Base-by-base conservation (phyloP, 1,139 yeast genomes). In the Debaryomyces nepalensis region DNA sequence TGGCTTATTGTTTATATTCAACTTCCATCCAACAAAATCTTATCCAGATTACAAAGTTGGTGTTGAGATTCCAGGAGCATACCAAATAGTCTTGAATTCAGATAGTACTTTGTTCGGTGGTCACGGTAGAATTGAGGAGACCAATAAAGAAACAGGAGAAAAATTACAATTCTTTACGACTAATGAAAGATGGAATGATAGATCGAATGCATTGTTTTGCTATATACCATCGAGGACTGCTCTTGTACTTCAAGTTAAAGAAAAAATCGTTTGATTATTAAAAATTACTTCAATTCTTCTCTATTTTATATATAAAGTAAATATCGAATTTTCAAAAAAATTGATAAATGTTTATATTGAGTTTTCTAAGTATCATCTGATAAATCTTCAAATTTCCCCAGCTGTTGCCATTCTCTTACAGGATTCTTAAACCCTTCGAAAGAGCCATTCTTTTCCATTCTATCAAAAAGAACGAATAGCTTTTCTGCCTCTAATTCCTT, bases 1-100 rank as follows among this genome's bases (percentile, higher is more conserved):
- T 40, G 95, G 93, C 0, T 74, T 88, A 23, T 59, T 93, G 41
- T 93, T 91, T 59, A 75, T 91, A 31, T 90, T 90, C 73, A 93
- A 93, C 64, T 87, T 93, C 72, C 90, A 93, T 61, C 93, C 96
- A 27, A 79, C 86, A 0, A 72, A 87, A 45, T 87, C 96, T 3
- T 91, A 73, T 64, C 75, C 89, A 4, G 97, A 89, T 63, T 93
- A 90, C 66, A 80, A 96, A 57, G 74, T 93, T 39, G 99, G 99
- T 9, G 90, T 89, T 18, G 91, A 91, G 33, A 69, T 59, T 15
- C 75, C 95, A 0, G 99, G 99, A 11, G 72, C 71, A 35, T 93
- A 91, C 62, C 76, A 75, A 52, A 75, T 91, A 39, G 83, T 87
- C 15, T 71, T 93, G 55, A 85, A 86, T 57, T 75, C 95, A 2